Percentiles rank a stretch among this genome's conserved stretches.
Conservation (phyloP, 208 protist genomes). For the Leishmania gerbilli region DNA sequence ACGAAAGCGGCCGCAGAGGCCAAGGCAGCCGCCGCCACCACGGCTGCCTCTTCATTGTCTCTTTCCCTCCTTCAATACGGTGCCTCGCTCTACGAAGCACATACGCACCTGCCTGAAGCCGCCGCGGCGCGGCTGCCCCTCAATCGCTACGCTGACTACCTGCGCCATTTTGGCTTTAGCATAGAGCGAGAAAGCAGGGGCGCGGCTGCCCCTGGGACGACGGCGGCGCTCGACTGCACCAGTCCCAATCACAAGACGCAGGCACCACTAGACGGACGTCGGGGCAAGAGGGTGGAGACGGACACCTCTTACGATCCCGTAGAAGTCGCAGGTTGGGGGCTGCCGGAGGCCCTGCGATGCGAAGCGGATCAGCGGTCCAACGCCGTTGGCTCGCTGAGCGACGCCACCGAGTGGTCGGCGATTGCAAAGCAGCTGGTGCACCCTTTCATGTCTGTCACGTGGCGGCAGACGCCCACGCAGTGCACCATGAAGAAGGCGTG, state of each 20-base stretch:
- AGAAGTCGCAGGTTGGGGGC: constrained; percentile 52
- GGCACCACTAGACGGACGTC: neutral
- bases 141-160: constrained; percentile 74
- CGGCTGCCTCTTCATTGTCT: neutral
- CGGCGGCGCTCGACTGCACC: neutral
- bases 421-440: constrained; percentile 34
- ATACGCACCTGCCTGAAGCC: constrained; percentile 12
- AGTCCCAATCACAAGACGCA: neutral
- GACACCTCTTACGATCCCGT: constrained; percentile 20
- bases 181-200: constrained; percentile 49
- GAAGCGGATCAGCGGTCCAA: constrained; percentile 47
- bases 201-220: neutral
- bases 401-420: constrained; percentile 13
- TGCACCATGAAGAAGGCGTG: constrained; percentile 64
- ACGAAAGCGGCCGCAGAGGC: neutral
- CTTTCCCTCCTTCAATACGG: constrained; percentile 51
- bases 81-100: constrained; percentile 45
- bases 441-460: constrained; percentile 56
- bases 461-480: constrained; percentile 64
- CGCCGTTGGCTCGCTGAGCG: constrained; percentile 23
- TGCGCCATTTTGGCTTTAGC: constrained; percentile 87
- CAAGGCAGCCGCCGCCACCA: neutral
- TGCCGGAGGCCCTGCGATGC: constrained; percentile 26
- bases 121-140: constrained; percentile 39
- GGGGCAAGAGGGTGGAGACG: neutral